phyloP scores from a whole-genome alignment of 345 rosid genomes.

The Citrus hindsii region DNA sequence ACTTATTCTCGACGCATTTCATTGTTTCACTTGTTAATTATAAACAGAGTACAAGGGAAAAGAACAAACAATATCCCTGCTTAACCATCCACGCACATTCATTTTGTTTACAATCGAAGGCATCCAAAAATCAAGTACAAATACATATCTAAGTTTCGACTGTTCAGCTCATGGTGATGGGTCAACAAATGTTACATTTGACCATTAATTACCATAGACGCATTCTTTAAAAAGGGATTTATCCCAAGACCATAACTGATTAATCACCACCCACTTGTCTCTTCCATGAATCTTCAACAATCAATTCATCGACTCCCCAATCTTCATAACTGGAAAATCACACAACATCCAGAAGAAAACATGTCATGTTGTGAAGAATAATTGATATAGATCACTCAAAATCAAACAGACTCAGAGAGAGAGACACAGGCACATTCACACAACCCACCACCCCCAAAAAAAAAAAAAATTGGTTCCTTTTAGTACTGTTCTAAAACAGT shows the following conservation, averaged over 20 bases:
- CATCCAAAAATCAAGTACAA: not conserved
- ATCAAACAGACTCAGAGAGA: not conserved
- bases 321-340: slow-evolving; percentile 57
- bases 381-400: not conserved
- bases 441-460: too few species aligned
- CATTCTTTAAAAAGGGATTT: not conserved
- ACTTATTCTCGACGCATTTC: too few species aligned
- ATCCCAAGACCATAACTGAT: not conserved
- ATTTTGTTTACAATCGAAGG: not conserved
- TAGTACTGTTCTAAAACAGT: not conserved
- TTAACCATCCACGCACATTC: not conserved
- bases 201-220: not conserved
- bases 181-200: not conserved
- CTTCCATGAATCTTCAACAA: slow-evolving; percentile 94
- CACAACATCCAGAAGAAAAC: not conserved
- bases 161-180: not conserved
- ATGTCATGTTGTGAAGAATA: not conserved
- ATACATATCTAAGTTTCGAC: not conserved
- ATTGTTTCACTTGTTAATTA: too few species aligned
- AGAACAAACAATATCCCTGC: not conserved
- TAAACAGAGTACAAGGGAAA: too few species aligned
- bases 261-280: slow-evolving; percentile 91
- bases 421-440: not conserved
- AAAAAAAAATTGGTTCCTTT: too few species aligned
- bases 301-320: slow-evolving; percentile 88